Conservation (phyloP, 2,329 filamentous ascomycete genomes). For the Botrytis medusae region DNA sequence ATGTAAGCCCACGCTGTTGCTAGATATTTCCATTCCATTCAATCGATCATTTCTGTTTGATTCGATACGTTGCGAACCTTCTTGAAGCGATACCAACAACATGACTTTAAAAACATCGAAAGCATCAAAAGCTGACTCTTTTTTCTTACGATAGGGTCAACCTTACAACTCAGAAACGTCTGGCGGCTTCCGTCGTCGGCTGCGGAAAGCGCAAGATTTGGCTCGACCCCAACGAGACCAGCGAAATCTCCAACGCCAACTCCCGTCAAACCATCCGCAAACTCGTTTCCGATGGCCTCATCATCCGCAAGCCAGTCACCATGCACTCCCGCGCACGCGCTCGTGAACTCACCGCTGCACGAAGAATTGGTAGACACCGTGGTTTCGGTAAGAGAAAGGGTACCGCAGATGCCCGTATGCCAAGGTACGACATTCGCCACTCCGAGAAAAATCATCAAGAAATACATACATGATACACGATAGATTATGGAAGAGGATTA, state of each 20-base stretch:
- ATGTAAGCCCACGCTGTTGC: constrained; percentile 35
- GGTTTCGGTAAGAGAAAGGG: constrained; percentile 99
- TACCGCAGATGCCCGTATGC: constrained; percentile 99
- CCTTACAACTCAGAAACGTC: constrained; percentile 99
- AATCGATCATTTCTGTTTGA: constrained; percentile 17
- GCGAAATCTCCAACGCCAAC: constrained; percentile 99
- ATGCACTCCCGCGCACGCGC: constrained; percentile 99
- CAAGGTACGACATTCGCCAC: constrained; percentile 63
- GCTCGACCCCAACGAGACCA: constrained; percentile 99
- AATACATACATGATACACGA: constrained; percentile 28
- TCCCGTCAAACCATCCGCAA: constrained; percentile 99
- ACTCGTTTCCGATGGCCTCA: constrained; percentile 98
- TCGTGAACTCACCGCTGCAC: constrained; percentile 89
- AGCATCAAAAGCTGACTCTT: constrained; percentile 31
- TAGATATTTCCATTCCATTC: constrained; percentile 13
- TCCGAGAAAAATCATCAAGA: not conserved
- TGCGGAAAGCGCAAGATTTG: constrained; percentile 99
- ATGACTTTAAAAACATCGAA: constrained; percentile 23
- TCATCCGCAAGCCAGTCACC: constrained; percentile 99
- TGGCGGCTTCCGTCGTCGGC: constrained; percentile 97
- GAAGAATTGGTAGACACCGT: constrained; percentile 94
- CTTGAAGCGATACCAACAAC: not conserved
- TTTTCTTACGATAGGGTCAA: constrained; percentile 75
- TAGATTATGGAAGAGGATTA: constrained; percentile 30
- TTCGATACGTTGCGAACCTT: not conserved